A percentile compares a stretch with the other conserved stretches of the same genome.
Evolutionary conservation across 768 basidiomycete genomes (phyloP).

Genomic region (Mrakia hoshinonis): DNA sequence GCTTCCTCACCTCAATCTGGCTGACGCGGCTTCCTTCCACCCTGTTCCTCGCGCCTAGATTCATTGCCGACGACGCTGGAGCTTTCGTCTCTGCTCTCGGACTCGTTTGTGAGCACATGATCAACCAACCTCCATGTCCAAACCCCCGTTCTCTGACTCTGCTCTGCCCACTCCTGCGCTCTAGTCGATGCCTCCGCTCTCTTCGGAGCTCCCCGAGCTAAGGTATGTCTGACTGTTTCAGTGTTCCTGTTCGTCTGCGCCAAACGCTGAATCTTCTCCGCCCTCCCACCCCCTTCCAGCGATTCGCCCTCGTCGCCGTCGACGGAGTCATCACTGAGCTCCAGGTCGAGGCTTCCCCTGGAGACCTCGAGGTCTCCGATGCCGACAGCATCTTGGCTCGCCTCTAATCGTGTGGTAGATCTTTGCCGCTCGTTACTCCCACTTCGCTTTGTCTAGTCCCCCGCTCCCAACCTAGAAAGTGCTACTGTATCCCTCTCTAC

Average conservation of each 20-base stretch:
- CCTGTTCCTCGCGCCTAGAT: neutral
- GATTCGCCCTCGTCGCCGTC: slow-evolving; percentile 26
- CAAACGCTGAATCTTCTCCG: no score
- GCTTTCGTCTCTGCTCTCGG: slow-evolving; percentile 18
- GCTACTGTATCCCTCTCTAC: no score
- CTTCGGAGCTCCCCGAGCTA: slow-evolving; percentile 5
- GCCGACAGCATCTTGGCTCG: slow-evolving; percentile 25
- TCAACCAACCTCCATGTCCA: neutral
- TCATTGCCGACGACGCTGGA: slow-evolving; percentile 25
- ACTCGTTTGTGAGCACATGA: slow-evolving; percentile 21
- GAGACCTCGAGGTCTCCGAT: slow-evolving; percentile 28
- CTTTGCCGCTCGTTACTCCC: no score
- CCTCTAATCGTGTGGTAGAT: slow-evolving; percentile 16
- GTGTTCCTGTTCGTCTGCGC: no score
- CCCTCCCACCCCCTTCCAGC: no score
- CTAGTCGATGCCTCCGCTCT: neutral
- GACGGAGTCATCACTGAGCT: slow-evolving; percentile 19
- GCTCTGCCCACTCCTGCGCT: neutral
- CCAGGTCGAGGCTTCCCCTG: slow-evolving; percentile 27
- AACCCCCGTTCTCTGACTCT: neutral
- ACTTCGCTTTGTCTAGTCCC: no score
- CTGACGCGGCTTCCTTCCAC: neutral
- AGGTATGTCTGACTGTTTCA: no score
- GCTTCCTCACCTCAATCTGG: neutral
- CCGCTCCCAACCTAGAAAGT: no score